Evolutionary conservation across 2,329 filamentous ascomycete species (phyloP).

Genomic region (Trichoderma koningii): DNA sequence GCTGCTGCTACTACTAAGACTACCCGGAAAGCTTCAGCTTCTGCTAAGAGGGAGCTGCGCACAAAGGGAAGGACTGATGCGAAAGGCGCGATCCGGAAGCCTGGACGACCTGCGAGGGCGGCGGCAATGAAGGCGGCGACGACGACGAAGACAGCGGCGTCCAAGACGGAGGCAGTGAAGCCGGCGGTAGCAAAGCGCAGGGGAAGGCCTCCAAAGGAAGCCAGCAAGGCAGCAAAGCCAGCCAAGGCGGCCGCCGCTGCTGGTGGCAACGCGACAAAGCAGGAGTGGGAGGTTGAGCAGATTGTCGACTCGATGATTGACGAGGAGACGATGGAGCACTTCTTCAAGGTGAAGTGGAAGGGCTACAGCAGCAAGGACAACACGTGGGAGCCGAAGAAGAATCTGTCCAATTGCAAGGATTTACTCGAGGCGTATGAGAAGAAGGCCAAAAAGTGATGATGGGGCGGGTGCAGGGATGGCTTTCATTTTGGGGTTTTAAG

Average conservation of each 20-base stretch:
- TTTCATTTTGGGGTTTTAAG: not conserved
- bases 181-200: not conserved
- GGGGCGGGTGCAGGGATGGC: not conserved
- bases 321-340: conserved; percentile 40
- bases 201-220: not conserved
- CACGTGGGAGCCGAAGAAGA: conserved; percentile 56
- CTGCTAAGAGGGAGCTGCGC: not conserved
- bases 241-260: no score
- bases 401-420: conserved; percentile 45
- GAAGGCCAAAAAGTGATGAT: conserved; percentile 6
- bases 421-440: conserved; percentile 44
- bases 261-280: conserved; percentile 28
- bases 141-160: not conserved
- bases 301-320: conserved; percentile 48
- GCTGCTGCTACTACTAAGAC: not conserved
- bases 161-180: not conserved
- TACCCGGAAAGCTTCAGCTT: not conserved
- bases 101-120: not conserved
- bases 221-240: conserved; percentile 9
- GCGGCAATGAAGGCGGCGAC: not conserved
- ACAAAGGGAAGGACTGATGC: not conserved
- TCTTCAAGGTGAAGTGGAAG: conserved; percentile 58
- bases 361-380: conserved; percentile 48
- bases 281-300: conserved; percentile 50
- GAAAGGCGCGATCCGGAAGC: not conserved